Conservation (phyloP, 2,329 filamentous ascomycete genomes). For the Epichloe amarillans region DNA sequence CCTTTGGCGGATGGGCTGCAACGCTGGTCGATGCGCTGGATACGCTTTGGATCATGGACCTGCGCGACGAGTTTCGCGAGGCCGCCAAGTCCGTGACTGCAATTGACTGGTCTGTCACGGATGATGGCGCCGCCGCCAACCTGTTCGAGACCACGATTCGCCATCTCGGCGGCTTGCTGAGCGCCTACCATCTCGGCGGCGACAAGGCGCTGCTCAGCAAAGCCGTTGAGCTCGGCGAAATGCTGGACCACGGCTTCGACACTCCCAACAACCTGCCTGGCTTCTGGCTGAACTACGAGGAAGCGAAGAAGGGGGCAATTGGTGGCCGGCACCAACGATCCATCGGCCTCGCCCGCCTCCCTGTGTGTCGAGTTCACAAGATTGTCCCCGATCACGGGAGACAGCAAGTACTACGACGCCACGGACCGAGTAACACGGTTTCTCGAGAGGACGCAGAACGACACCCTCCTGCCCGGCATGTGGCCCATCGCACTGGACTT, state of each 20-base stretch:
- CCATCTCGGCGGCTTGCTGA: conserved; percentile 37
- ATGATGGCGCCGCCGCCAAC: conserved; percentile 30
- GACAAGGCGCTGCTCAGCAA: conserved; percentile 33
- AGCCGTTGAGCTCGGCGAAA: conserved; percentile 37
- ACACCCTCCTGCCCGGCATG: conserved; percentile 60
- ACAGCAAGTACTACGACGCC: conserved; percentile 65
- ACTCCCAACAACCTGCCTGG: conserved; percentile 38
- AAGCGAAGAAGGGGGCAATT: conserved; percentile 30
- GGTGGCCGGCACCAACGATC: conserved; percentile 34
- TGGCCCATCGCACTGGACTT: conserved; percentile 57
- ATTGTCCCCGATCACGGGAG: conserved; percentile 57
- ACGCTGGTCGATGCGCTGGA: conserved; percentile 48
- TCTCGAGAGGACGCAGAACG: conserved; percentile 53
- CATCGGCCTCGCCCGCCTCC: conserved; percentile 46
- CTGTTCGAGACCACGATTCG: conserved; percentile 37
- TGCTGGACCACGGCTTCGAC: conserved; percentile 41
- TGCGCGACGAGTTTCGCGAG: conserved; percentile 41
- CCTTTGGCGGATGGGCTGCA: conserved; percentile 43
- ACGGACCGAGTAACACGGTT: conserved; percentile 59
- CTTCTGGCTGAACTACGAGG: conserved; percentile 32
- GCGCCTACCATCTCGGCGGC: conserved; percentile 36
- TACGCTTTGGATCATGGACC: conserved; percentile 49
- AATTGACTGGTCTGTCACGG: conserved; percentile 38
- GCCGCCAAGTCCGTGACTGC: conserved; percentile 35
- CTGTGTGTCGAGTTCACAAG: conserved; percentile 63